Evolutionary conservation across 2,329 filamentous ascomycete genomes (phyloP).

Genomic region (Curvularia eragrostidis): DNA sequence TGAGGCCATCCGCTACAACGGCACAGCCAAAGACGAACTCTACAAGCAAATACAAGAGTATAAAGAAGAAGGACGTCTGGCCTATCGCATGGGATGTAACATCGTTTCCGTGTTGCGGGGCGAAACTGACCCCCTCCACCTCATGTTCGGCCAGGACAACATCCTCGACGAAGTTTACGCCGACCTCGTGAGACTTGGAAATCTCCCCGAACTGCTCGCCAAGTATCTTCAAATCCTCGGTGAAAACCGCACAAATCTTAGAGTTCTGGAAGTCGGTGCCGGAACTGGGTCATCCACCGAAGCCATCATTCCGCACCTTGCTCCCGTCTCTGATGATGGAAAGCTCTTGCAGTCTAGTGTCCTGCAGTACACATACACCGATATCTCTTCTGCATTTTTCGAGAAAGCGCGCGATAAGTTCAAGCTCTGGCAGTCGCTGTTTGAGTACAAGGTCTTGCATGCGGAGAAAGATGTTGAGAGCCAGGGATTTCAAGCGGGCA

Average conservation of each 20-base stretch:
- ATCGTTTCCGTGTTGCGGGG: neutral
- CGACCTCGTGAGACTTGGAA: constrained; percentile 2
- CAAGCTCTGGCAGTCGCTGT: constrained; percentile 11
- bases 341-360: neutral
- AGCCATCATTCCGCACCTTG: neutral
- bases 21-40: constrained; percentile 2
- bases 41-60: neutral
- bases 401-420: constrained; percentile 8
- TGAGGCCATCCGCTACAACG: constrained; percentile 1
- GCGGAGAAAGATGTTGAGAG: constrained; percentile 29
- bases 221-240: constrained; percentile 1
- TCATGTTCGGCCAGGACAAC: constrained; percentile 2
- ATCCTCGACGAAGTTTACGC: constrained; percentile 3
- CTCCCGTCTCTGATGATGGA: neutral
- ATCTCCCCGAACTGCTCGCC: neutral
- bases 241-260: neutral
- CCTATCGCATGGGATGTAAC: constrained; percentile 1
- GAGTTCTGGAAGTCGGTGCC: neutral
- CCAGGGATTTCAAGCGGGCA: neutral
- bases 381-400: constrained; percentile 18
- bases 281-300: neutral
- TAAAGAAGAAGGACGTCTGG: constrained; percentile 3
- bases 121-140: constrained; percentile 1
- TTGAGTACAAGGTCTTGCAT: constrained; percentile 29
- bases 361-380: constrained; percentile 16